Evolutionary conservation across 768 basidiomycete genomes (phyloP).

Genomic region (Tricholoma terreum): DNA sequence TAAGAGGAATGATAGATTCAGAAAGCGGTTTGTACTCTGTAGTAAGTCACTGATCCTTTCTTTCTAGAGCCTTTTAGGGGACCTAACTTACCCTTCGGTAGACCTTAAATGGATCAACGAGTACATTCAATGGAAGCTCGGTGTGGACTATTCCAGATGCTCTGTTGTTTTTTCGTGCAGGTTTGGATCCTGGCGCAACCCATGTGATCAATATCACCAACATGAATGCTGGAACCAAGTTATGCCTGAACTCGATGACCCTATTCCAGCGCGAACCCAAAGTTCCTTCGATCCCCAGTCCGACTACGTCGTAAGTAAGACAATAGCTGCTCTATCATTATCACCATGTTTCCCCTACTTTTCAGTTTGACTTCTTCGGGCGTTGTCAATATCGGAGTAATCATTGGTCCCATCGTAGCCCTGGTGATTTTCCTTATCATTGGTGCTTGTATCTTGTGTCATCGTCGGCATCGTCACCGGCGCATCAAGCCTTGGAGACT

Average conservation of each 20-base stretch:
- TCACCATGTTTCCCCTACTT: neutral
- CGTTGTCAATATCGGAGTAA: constrained; percentile 9
- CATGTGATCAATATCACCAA: constrained; percentile 17
- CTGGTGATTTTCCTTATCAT: constrained; percentile 1
- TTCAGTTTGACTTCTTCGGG: neutral
- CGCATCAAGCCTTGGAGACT: neutral
- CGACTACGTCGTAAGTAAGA: constrained; percentile 7
- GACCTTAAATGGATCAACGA: constrained; percentile 14
- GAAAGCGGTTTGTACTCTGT: constrained; percentile 17
- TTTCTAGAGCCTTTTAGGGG: neutral
- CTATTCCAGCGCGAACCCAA: constrained; percentile 11
- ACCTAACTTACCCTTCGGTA: neutral
- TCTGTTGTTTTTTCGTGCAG: constrained; percentile 16
- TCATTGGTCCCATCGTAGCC: constrained; percentile 11
- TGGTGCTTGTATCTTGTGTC: constrained; percentile 10
- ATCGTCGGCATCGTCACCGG: neutral
- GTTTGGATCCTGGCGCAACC: constrained; percentile 11
- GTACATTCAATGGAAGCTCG: constrained; percentile 14
- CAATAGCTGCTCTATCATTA: neutral
- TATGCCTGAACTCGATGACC: constrained; percentile 17
- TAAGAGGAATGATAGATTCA: constrained; percentile 11
- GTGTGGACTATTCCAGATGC: constrained; percentile 15
- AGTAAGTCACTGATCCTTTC: constrained; percentile 4
- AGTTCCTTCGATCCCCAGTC: neutral
- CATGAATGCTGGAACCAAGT: constrained; percentile 3